Base-by-base conservation (phyloP, 2,329 filamentous ascomycete species). In the Botrytis porri region DNA sequence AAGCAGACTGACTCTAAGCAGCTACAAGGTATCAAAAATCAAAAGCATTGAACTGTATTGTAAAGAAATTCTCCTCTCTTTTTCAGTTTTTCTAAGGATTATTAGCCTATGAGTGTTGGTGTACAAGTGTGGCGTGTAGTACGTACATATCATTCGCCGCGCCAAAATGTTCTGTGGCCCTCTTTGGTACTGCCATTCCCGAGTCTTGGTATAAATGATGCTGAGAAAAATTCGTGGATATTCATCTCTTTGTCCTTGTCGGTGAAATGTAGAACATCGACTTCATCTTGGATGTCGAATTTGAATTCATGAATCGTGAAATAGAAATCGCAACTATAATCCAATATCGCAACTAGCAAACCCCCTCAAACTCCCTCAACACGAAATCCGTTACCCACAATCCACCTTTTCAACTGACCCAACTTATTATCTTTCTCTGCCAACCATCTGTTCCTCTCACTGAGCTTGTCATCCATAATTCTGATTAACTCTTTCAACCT, bases 361-460 rank as follows among this genome's bases (percentile, higher is more conserved):
- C 12, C 12, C 12, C 4, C 8, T 69, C 51, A 69, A 35, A 69
- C n/a, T 14, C 37, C 62, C 18, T 59, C 70, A 66, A 71, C 62
- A 32, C n/a, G 61, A 43, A 65, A 60, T 12, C 70, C 61, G 39
- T 8, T n/a, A 1, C 35, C 62, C 29, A 45, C 39, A 63, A 72
- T 45, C 45, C 63, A 72, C 25, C 48, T 67, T 48, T 37, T 71
- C 32, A 71, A 32, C 22, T 57, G 41, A 2, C 35, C 41, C 61
- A 71, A 54, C 41, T 60, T 48, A 45, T 39, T 63, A 51, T 70
- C 69, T 41, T 60, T 63, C 35, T 37, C 59, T 14, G 20, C 59
- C 16, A 70, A n/a, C 37, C 22, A 35, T 6, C 25, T 20, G 8
- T 62, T 61, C 29, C 25, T 41, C 22, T 70, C 59, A 16, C 18